Conservation (phyloP, 2,329 filamentous ascomycete genomes). For the Cladophialophora exuberans region DNA sequence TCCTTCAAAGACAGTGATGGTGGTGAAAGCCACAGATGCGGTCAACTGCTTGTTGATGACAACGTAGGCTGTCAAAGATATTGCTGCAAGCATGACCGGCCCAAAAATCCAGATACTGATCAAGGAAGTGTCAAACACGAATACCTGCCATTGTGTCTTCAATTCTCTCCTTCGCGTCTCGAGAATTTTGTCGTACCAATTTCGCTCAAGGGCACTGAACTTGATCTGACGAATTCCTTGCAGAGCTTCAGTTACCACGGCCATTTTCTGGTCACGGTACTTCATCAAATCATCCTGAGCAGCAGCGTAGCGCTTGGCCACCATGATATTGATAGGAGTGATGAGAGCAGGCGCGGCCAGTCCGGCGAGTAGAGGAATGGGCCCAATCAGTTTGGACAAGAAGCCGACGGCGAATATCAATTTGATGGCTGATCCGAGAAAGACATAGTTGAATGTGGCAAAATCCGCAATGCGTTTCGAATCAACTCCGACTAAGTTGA, state of each 20-base stretch:
- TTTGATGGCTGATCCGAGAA: slow-evolving; percentile 65
- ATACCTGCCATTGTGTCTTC: slow-evolving; percentile 66
- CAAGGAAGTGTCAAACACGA: slow-evolving; percentile 64
- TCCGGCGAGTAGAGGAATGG: slow-evolving; percentile 68
- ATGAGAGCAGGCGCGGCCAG: slow-evolving; percentile 66
- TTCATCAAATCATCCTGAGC: slow-evolving; percentile 75
- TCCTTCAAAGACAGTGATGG: slow-evolving; percentile 73
- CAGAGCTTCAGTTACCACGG: slow-evolving; percentile 74
- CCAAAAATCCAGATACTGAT: slow-evolving; percentile 73
- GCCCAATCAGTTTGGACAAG: slow-evolving; percentile 71
- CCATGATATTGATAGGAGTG: slow-evolving; percentile 69
- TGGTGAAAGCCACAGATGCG: slow-evolving; percentile 78
- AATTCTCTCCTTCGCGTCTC: slow-evolving; percentile 69
- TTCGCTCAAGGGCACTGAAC: slow-evolving; percentile 73
- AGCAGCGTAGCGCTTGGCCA: slow-evolving; percentile 65
- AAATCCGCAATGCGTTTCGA: slow-evolving; percentile 71
- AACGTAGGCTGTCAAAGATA: slow-evolving; percentile 71
- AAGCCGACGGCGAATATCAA: slow-evolving; percentile 69
- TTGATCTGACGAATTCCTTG: slow-evolving; percentile 84
- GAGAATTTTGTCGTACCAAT: slow-evolving; percentile 74
- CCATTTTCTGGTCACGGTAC: slow-evolving; percentile 73
- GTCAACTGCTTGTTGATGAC: slow-evolving; percentile 63
- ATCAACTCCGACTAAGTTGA: slow-evolving; percentile 80
- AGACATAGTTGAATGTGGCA: slow-evolving; percentile 66
- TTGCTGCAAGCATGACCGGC: slow-evolving; percentile 72